phyloP scores from a whole-genome alignment of 352 stramenopile species.

The Nothophytophthora sp. region DNA sequence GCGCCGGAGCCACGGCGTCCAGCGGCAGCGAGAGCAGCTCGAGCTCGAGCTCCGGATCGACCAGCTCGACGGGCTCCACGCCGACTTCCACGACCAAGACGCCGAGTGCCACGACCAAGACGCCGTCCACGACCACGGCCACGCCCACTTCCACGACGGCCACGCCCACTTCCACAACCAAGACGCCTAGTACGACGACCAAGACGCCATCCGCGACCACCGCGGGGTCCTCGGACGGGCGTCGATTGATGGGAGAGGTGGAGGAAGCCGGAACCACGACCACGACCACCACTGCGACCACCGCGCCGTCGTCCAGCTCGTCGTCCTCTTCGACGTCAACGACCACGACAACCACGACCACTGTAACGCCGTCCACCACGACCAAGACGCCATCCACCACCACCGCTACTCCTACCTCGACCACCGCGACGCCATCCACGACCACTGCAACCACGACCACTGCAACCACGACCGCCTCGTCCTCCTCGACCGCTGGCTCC shows the following conservation, averaged over 20 bases:
- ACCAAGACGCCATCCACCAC: constrained; percentile 9
- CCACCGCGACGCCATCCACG: not conserved
- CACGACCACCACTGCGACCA: constrained; percentile 14
- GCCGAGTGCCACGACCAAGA: constrained; percentile 21
- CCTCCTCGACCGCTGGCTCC: constrained; percentile 7
- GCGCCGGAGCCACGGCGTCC: not conserved
- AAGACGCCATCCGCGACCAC: constrained; percentile 8
- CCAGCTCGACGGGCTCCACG: constrained; percentile 3
- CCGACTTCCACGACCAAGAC: constrained; percentile 26
- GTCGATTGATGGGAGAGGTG: constrained; percentile 1
- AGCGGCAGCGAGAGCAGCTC: constrained; percentile 6
- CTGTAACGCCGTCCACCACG: constrained; percentile 6
- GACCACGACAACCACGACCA: constrained; percentile 2
- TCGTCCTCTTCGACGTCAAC: not conserved
- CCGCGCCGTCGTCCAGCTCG: not conserved
- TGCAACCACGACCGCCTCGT: constrained; percentile 11
- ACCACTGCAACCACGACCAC: constrained; percentile 1
- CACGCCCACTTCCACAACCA: constrained; percentile 2
- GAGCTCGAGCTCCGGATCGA: constrained; percentile 9
- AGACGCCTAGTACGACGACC: not conserved
- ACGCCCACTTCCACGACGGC: constrained; percentile 1
- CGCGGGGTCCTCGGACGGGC: constrained; percentile 8
- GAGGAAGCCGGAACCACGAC: constrained; percentile 6
- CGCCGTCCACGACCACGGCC: constrained; percentile 7
- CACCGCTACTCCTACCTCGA: constrained; percentile 1